Conservation (phyloP, 805 yeast species). For the Candida koratica region DNA sequence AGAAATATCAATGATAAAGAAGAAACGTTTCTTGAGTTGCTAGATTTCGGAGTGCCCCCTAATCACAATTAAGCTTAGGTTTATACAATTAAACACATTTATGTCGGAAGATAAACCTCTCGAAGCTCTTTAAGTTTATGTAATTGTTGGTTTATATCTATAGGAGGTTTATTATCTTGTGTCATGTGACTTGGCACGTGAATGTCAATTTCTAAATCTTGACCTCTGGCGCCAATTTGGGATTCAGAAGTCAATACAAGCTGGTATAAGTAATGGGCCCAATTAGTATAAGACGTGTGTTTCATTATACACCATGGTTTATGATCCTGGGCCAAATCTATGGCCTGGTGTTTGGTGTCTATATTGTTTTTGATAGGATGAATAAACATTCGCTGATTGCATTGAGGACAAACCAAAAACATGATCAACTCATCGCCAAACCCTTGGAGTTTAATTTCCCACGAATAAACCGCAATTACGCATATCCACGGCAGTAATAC, state of each 20-base stretch:
- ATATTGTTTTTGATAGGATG: too few species aligned
- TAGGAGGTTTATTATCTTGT: slow-evolving; percentile 10
- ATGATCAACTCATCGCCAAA: slow-evolving; percentile 25
- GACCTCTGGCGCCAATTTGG: slow-evolving; percentile 26
- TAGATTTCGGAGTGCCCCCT: slow-evolving; percentile 63
- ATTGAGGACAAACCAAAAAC: slow-evolving; percentile 32
- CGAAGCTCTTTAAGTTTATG: slow-evolving; percentile 33
- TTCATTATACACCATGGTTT: slow-evolving; percentile 34
- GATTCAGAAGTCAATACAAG: slow-evolving; percentile 21
- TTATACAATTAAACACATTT: too few species aligned
- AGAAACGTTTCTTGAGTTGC: slow-evolving; percentile 73
- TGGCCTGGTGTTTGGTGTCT: too few species aligned
- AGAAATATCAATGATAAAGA: slow-evolving; percentile 45
- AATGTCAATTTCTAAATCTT: slow-evolving; percentile 13
- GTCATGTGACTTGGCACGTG: slow-evolving; percentile 13
- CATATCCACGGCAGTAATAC: slow-evolving; percentile 31
- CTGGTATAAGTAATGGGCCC: slow-evolving; percentile 21
- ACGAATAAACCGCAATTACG: slow-evolving; percentile 34
- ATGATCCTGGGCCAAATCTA: too few species aligned
- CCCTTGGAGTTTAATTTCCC: slow-evolving; percentile 33
- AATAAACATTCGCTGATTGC: slow-evolving; percentile 34
- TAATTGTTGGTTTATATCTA: slow-evolving; percentile 32
- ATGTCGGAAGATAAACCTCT: slow-evolving; percentile 30
- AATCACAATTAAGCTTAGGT: too few species aligned
- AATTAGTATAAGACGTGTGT: background rate